Base-by-base conservation (phyloP, 2,329 filamentous ascomycete genomes). In the Aspergillus luchuensis region DNA sequence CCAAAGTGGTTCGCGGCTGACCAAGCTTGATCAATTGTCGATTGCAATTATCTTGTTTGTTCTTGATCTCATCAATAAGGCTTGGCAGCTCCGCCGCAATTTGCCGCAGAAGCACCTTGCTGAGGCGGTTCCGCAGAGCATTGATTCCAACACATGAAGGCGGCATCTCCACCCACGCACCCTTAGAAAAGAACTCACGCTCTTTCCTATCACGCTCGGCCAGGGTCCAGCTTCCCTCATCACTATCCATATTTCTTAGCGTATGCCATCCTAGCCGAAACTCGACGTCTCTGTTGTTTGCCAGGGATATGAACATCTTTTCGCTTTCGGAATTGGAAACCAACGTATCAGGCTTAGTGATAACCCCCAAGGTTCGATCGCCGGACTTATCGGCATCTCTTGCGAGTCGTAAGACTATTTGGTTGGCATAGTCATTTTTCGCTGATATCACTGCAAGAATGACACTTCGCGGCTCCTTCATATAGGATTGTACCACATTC, bases 251-350 rank as follows among this genome's bases (percentile, higher is more conserved):
- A 64, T 84, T 84, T 57, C 73, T 78, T 1, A 84, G 69, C 1
- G 81, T 75, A 66, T 84, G 81, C 81, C 81, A 84, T 1, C 82
- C 81, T 0, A 83, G 76, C 45, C 75, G 73, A 50, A 82, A 79
- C 28, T 71, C 66, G 0, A 78, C 71, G 43, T 81, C 73, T 53
- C 80, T 66, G 43, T 83, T 82, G 25, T 70, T 72, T 0, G 77
- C 78, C 8, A 83, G 71, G 0, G 70, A 62, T 4, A 80, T 63
- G 63, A 77, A 81, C 1, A 62, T 65, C 1, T 57, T 56, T 56
- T 81, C 75, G 8, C 59, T 72, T 2, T 72, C 74, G 2, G 79
- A 81, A 1, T 74, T 74, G 1, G 66, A 56, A 2, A 67, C 59
- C 5, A 80, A 66, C 1, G 67, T 67, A 66, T 84, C 80, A 1